These are phyloP conservation scores for Luffa aegyptiaca DNA, from an alignment of 306 rosid species.

Conservation along the genomic window DNA sequence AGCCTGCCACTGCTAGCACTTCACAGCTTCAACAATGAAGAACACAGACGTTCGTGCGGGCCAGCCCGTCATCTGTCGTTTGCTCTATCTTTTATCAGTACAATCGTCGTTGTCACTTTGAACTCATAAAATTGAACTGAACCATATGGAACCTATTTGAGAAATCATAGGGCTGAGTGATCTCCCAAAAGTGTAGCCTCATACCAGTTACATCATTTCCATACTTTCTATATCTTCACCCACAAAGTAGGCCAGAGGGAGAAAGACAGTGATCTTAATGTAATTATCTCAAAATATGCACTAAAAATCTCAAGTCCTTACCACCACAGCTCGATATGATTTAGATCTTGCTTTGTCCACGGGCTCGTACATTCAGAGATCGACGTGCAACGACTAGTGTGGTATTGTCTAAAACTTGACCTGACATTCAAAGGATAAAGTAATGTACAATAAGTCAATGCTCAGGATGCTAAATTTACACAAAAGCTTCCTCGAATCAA, in stretches of 20 bases:
- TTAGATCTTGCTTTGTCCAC: background rate
- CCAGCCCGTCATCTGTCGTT: background rate
- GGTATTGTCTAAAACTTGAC: background rate
- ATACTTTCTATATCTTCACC: background rate
- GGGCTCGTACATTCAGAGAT: background rate
- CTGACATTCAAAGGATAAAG: slow-evolving; percentile 4
- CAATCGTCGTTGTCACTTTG: background rate
- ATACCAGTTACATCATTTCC: background rate
- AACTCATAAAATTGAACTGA: slow-evolving; percentile 2
- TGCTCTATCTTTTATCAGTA: background rate
- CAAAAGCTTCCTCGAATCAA: background rate
- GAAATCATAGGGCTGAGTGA: slow-evolving; percentile 3
- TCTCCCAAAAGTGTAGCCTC: background rate
- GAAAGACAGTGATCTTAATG: background rate
- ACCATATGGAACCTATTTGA: slow-evolving; percentile 8
- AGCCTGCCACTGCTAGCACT: background rate
- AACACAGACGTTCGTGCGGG: background rate
- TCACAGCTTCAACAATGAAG: background rate
- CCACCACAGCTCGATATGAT: background rate
- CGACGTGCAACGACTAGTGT: background rate
- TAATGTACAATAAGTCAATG: background rate
- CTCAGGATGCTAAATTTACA: background rate
- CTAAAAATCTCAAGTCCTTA: background rate
- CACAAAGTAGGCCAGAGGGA: background rate
- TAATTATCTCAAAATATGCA: slow-evolving; percentile 3